These are phyloP conservation scores for Neurospora sp. DNA, from an alignment of 2,329 filamentous ascomycete genomes.

Conservation along the genomic window DNA sequence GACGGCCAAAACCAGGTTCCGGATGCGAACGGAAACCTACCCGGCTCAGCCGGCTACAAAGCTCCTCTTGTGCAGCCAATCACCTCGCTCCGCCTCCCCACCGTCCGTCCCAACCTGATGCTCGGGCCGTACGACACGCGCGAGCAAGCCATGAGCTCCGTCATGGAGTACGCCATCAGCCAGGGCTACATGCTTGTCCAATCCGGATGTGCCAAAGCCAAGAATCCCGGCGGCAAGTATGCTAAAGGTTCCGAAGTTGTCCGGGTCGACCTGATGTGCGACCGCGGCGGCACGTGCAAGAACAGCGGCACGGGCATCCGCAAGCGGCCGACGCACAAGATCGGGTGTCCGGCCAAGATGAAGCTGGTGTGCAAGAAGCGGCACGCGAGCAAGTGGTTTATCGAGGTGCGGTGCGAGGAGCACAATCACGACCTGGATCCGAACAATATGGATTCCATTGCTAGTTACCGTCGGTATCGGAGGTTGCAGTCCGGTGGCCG, in stretches of 20 bases:
- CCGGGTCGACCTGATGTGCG: slow-evolving; percentile 15
- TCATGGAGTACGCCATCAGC: slow-evolving; percentile 13
- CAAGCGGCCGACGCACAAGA: slow-evolving; percentile 12
- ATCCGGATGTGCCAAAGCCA: slow-evolving; percentile 9
- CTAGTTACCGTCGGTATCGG: slow-evolving; percentile 14
- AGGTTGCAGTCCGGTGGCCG: slow-evolving; percentile 8
- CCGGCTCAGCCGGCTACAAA: neutral
- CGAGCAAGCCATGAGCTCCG: slow-evolving; percentile 7
- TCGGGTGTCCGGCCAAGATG: slow-evolving; percentile 13
- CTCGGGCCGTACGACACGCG: slow-evolving; percentile 14
- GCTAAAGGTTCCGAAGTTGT: slow-evolving; percentile 4
- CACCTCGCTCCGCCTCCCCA: slow-evolving; percentile 9
- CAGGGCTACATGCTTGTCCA: slow-evolving; percentile 16
- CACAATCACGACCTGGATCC: slow-evolving; percentile 16
- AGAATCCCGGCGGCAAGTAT: slow-evolving; percentile 7
- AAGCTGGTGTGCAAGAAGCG: slow-evolving; percentile 14
- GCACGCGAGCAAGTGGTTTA: slow-evolving; percentile 16
- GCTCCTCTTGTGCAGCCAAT: slow-evolving; percentile 9
- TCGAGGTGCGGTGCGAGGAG: slow-evolving; percentile 13
- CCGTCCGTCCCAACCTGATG: slow-evolving; percentile 10
- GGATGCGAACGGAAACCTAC: neutral
- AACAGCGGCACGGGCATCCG: slow-evolving; percentile 13
- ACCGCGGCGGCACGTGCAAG: slow-evolving; percentile 13
- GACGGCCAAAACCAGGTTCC: neutral
- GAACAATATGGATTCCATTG: slow-evolving; percentile 11